Base-by-base conservation (phyloP, 495 filamentous ascomycete species). In the Rusavskia elegans region DNA sequence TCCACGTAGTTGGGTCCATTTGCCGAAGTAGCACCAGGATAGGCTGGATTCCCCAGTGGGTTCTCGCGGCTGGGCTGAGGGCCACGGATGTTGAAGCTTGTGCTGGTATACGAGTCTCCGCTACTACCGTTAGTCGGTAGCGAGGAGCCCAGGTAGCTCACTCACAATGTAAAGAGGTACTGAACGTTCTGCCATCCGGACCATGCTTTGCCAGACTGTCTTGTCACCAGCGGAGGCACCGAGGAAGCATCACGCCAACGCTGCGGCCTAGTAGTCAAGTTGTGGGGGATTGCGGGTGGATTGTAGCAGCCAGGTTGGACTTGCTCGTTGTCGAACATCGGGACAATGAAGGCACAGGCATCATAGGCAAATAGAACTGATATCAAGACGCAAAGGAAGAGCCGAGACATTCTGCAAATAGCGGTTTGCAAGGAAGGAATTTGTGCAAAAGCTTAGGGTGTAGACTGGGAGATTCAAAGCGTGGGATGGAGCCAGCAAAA, bases 31-130 rank as follows among this genome's bases (percentile, higher is more conserved):
- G 64, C 68, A 36, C 76, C 76, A 60, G 48, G 23, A 36, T 62
- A 56, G 8, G 57, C 32, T 6, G 87, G 86, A 62, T 90, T 94
- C 23, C 87, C 87, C 53, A 92, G 70, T 0, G 87, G 85, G 61
- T 89, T 86, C 9, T 57, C 56, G 16, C 60, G 42, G 19, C 75
- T 73, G 7, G 87, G 84, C 52, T 84, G 79, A 13, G 73, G 66
- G 45, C 68, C 66, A 27, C 65, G 72, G 42, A 74, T 63, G 59
- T 85, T 74, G 68, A 92, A 94, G 48, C 77, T 77, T 17, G 79
- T 83, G 44, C 67, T 65, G 16, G 76, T 76, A 58, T 83, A 85
- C 2, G 79, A 82, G 60, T 84, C 75, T 11, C 71, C 71, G 58
- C 64, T 64, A 54, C 32, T 9, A 13, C 19, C 7, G 16, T 35